These are phyloP conservation scores for Wickerhamiella lipophila DNA, from an alignment of 805 yeast genomes.

Conservation along the genomic window DNA sequence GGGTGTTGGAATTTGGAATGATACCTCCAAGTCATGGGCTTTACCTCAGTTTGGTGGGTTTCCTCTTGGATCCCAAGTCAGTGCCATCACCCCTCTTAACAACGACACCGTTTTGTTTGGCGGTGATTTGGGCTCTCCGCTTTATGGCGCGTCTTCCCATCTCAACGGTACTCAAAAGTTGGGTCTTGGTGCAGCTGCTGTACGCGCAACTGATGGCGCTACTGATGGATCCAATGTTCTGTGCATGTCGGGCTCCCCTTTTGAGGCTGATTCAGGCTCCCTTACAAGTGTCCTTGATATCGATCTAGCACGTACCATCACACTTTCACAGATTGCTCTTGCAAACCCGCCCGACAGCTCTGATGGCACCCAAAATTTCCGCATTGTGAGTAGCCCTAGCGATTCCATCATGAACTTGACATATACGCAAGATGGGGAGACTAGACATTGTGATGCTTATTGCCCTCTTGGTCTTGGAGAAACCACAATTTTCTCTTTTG, in stretches of 20 bases:
- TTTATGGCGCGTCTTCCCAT: slow-evolving; percentile 45
- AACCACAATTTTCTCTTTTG: slow-evolving; percentile 77
- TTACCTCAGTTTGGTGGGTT: slow-evolving; percentile 68
- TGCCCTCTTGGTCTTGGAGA: slow-evolving; percentile 54
- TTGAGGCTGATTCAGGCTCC: slow-evolving; percentile 17
- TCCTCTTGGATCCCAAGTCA: slow-evolving; percentile 43
- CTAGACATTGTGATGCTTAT: slow-evolving; percentile 66
- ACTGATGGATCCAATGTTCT: slow-evolving; percentile 13
- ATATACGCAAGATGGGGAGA: slow-evolving; percentile 63
- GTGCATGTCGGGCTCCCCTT: slow-evolving; percentile 16
- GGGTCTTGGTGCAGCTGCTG: slow-evolving; percentile 20
- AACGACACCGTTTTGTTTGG: slow-evolving; percentile 54
- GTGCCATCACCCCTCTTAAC: slow-evolving; percentile 41
- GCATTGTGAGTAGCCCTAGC: slow-evolving; percentile 65
- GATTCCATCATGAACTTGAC: slow-evolving; percentile 86
- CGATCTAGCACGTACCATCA: slow-evolving; percentile 25
- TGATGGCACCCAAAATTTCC: slow-evolving; percentile 43
- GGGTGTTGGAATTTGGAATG: slow-evolving; percentile 57
- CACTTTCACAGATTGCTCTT: slow-evolving; percentile 62
- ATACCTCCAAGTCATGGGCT: slow-evolving; percentile 30
- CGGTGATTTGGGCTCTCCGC: slow-evolving; percentile 73
- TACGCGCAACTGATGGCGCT: slow-evolving; percentile 18
- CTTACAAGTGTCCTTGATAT: slow-evolving; percentile 15
- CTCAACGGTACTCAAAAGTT: slow-evolving; percentile 17
- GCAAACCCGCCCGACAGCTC: slow-evolving; percentile 23